phyloP scores from a whole-genome alignment of 129 eudicot species.

The Cynara cardunculus region DNA sequence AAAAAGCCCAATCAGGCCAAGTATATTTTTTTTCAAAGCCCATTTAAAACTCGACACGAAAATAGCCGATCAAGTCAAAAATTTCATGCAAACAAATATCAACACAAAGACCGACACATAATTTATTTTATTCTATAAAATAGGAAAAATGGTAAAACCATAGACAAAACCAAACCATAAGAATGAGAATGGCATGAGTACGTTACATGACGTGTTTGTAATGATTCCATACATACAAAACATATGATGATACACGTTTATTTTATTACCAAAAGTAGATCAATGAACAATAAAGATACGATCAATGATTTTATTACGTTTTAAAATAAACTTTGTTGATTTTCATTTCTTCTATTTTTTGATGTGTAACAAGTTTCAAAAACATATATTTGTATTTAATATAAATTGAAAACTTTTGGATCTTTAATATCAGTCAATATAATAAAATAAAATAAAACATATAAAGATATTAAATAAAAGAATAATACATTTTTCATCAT shows the following conservation, averaged over 20 bases:
- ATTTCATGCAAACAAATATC: neutral
- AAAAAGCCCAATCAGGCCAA: neutral
- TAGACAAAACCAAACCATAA: neutral
- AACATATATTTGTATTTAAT: neutral
- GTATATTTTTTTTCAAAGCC: neutral
- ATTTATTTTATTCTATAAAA: neutral
- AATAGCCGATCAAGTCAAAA: neutral
- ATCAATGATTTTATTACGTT: neutral
- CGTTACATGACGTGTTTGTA: conserved; percentile 2
- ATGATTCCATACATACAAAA: neutral
- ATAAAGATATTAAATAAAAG: too few relatives aligned
- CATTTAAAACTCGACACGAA: neutral
- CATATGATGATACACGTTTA: neutral
- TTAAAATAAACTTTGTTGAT: neutral
- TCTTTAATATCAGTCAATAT: neutral
- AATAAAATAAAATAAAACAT: too few relatives aligned
- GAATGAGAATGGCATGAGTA: neutral
- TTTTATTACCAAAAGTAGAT: neutral
- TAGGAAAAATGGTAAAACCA: neutral
- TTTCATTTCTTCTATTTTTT: neutral
- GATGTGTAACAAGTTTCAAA: neutral
- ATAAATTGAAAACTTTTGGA: neutral
- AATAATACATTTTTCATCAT: too few relatives aligned
- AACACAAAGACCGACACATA: neutral
- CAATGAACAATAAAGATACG: neutral